These are phyloP conservation scores for Breviolum minutum DNA, from an alignment of 73 alveolate genomes.

Conservation along the genomic window DNA sequence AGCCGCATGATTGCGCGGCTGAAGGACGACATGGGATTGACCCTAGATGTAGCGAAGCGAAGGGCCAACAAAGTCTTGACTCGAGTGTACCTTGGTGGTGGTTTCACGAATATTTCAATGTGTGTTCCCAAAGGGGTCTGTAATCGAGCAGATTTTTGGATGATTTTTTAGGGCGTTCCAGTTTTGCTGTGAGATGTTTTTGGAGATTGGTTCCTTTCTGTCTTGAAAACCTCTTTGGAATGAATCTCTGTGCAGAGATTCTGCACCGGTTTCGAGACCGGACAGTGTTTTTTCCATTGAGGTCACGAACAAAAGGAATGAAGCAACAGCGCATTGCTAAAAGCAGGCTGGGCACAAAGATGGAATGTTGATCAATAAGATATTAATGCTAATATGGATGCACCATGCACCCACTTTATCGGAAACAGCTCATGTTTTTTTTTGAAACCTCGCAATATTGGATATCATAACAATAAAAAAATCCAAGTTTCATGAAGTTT, in stretches of 20 bases:
- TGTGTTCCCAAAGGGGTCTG: neutral
- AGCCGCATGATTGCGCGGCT: slow-evolving; percentile 37
- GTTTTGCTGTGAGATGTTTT: too few species aligned
- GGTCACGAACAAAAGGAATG: neutral
- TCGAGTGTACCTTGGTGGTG: neutral
- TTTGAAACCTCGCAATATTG: neutral
- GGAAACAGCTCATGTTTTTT: neutral
- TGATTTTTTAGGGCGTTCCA: too few species aligned
- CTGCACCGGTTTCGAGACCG: too few species aligned
- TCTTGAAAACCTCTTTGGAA: too few species aligned
- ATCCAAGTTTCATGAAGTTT: too few species aligned
- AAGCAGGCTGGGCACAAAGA: neutral
- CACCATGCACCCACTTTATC: too few species aligned
- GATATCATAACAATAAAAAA: neutral
- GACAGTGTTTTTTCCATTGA: neutral
- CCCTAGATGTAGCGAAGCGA: slow-evolving; percentile 43
- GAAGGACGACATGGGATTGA: neutral
- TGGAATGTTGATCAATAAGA: too few species aligned
- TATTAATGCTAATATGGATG: too few species aligned
- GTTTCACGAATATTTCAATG: neutral
- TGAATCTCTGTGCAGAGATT: too few species aligned
- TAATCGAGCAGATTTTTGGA: neutral
- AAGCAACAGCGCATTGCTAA: slow-evolving; percentile 32
- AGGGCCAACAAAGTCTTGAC: neutral
- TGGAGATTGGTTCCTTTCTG: too few species aligned